A percentile compares a stretch with the other conserved stretches of the same genome.
Evolutionary conservation across 805 yeast genomes (phyloP).

Genomic region (Nakazawaea ishiwadae): DNA sequence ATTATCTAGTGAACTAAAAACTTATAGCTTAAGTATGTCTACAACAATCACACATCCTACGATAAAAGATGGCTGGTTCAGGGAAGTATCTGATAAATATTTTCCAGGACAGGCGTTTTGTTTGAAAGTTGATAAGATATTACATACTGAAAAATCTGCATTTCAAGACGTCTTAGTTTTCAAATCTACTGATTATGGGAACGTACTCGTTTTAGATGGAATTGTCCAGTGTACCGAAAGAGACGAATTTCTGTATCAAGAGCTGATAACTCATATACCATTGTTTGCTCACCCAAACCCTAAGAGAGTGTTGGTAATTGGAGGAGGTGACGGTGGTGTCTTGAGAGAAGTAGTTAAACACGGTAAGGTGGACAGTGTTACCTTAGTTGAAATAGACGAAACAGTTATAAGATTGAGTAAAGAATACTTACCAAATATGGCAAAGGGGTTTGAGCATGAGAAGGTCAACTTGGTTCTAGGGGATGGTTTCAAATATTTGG

Average conservation of each 20-base stretch:
- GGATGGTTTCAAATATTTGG: constrained; percentile 81
- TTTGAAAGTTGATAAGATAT: constrained; percentile 54
- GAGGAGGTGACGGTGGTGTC: constrained; percentile 97
- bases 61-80: constrained; percentile 71
- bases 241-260: constrained; percentile 93
- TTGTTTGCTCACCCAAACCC: constrained; percentile 75
- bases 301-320: constrained; percentile 74
- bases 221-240: constrained; percentile 87
- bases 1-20: too few relatives aligned
- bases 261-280: constrained; percentile 83
- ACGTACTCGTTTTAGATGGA: constrained; percentile 85
- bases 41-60: constrained; percentile 24
- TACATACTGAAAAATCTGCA: constrained; percentile 63
- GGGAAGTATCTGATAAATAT: constrained; percentile 60
- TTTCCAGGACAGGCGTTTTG: constrained; percentile 89
- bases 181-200: constrained; percentile 72
- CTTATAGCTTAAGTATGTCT: constrained; percentile 3
- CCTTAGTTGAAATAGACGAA: constrained; percentile 86
- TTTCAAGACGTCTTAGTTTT: constrained; percentile 84
- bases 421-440: constrained; percentile 74
- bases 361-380: constrained; percentile 53
- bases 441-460: constrained; percentile 57
- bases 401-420: constrained; percentile 70
- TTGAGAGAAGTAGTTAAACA: constrained; percentile 78
- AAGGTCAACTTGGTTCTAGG: constrained; percentile 63